Base-by-base conservation (phyloP, 257 asterid species). In the Capsicum baccatum region DNA sequence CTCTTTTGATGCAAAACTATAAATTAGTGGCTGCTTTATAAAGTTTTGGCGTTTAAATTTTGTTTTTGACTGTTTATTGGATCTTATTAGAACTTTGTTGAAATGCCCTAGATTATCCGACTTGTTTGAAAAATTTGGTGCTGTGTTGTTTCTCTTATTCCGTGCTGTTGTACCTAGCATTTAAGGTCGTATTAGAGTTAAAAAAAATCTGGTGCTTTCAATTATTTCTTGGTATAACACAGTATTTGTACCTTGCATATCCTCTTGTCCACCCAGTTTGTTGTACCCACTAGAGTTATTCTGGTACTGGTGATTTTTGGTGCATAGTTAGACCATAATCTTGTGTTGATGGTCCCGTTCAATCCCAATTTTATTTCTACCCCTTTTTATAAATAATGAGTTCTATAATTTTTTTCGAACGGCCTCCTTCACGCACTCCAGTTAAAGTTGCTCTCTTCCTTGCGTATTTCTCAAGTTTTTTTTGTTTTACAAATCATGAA, bases 41-140 rank as follows among this genome's bases (percentile, higher is more conserved):
- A 64, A 82, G 21, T 26, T 64, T 82, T 82, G 68, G 68, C 14
- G 35, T 82, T 82, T 82, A 57, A 64, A 67, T 67, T 82, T 64
- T 63, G 76, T 82, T 66, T 82, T 52, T 8, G 42, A 78, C 64
- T 4, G 44, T 54, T 54, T 54, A 52, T 78, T 74, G 44, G 17
- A 33, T 74, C 39, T 55, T 3, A 8, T 4, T 54, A 14, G 12
- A 26, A 78, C 63, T 54, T 78, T 54, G 66, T 55, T 55, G 0
- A 64, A 8, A 54, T 33, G 64, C 19, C 3, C 50, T 74, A 14
- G 82, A 78, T 78, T 2, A 78, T 78, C 13, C 64, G 42, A 16
- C 21, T 55, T 16, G 8, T 78, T 78, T 78, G 63, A 26, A 54
- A 78, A 8, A 14, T 78, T 33, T 26, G 2, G 21, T 78, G 33